phyloP scores from a whole-genome alignment of 345 rosid species.

The Angophora floribunda region DNA sequence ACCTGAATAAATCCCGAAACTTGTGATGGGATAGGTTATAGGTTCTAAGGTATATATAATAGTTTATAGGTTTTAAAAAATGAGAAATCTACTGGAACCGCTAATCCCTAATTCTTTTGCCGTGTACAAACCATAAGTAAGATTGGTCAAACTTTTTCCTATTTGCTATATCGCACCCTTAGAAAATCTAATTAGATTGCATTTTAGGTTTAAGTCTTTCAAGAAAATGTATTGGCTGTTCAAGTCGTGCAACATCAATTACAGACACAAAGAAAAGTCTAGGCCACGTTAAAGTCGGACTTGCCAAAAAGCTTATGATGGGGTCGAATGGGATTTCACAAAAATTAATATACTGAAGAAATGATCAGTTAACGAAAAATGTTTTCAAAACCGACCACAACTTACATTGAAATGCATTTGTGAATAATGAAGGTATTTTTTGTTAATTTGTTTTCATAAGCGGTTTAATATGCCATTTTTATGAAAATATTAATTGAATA shows the following conservation, averaged over 20 bases:
- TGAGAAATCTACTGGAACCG: too few species aligned
- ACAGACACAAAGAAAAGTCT: too few species aligned
- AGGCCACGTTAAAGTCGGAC: too few species aligned
- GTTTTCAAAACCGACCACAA: background rate
- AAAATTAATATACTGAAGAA: background rate
- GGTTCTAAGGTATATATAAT: too few species aligned
- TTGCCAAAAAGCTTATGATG: background rate
- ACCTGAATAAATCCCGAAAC: too few species aligned
- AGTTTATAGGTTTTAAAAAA: too few species aligned
- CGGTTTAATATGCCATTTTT: too few species aligned
- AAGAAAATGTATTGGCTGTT: background rate
- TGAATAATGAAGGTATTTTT: fast-evolving
- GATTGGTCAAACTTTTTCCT: background rate
- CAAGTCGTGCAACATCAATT: background rate
- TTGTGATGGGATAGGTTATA: too few species aligned
- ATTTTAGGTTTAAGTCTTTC: too few species aligned
- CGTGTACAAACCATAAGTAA: background rate
- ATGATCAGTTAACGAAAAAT: too few species aligned
- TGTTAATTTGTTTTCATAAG: background rate
- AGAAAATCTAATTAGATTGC: background rate
- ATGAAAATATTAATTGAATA: fast-evolving
- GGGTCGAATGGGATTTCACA: background rate
- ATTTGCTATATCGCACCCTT: fast-evolving
- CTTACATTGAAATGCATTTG: fast-evolving
- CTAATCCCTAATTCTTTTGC: too few species aligned